Evolutionary conservation across 164 flowering plant genomes (phyloP).

Genomic region (Macadamia tetraphylla): DNA sequence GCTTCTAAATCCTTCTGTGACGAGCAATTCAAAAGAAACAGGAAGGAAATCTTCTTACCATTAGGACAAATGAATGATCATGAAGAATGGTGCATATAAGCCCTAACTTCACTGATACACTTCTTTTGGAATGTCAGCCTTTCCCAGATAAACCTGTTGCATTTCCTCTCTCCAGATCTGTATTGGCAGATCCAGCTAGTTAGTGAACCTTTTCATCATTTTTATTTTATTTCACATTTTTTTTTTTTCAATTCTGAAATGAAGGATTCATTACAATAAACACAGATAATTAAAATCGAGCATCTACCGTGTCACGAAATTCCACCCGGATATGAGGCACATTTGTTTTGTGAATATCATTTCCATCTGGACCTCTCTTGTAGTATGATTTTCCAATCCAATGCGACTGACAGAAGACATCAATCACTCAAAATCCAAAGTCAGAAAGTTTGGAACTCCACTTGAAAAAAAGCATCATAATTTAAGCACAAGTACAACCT

Average conservation of each 20-base stretch:
- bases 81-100: not conserved
- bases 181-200: constrained; percentile 1
- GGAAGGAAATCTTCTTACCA: constrained; percentile 14
- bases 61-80: constrained; percentile 2
- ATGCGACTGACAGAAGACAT: constrained; percentile 47
- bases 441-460: not conserved
- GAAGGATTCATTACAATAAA: not conserved
- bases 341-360: constrained; percentile 91
- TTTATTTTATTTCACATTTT: too few relatives aligned
- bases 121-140: constrained; percentile 48
- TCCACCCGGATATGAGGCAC: constrained; percentile 94
- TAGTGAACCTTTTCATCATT: not conserved
- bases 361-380: constrained; percentile 90
- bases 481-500: not conserved
- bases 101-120: constrained; percentile 29
- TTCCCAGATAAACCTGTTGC: constrained; percentile 78
- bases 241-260: not conserved
- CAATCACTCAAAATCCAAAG: not conserved
- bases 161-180: constrained; percentile 96
- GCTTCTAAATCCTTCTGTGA: not conserved
- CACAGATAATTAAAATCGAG: not conserved
- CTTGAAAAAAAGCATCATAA: not conserved
- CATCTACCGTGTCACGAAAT: constrained; percentile 76
- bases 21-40: not conserved
- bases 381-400: constrained; percentile 92